Conservation (phyloP, 768 basidiomycete genomes). For the Lactarius trivialis region DNA sequence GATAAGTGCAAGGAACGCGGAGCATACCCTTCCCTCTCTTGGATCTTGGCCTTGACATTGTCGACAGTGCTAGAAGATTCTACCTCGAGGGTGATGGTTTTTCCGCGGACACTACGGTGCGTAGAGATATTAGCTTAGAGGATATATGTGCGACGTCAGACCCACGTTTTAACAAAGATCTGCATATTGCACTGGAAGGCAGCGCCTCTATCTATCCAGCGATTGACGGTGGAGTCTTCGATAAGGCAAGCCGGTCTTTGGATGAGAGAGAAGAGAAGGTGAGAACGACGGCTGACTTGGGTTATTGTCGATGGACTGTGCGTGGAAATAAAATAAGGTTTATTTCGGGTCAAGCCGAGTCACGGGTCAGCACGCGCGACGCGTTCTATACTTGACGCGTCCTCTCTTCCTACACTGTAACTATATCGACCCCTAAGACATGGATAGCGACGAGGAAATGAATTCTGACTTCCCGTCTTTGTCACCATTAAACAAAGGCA, state of each 20-base stretch:
- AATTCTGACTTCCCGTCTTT: constrained; percentile 29
- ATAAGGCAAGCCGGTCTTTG: constrained; percentile 58
- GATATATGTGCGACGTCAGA: constrained; percentile 18
- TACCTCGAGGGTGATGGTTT: constrained; percentile 97
- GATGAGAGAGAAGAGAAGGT: constrained; percentile 25
- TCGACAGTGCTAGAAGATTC: constrained; percentile 97
- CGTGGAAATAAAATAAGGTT: constrained; percentile 26
- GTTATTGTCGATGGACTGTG: constrained; percentile 40
- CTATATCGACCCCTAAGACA: constrained; percentile 24
- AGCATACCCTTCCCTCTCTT: constrained; percentile 90
- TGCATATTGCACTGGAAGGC: constrained; percentile 57
- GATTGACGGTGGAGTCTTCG: constrained; percentile 89
- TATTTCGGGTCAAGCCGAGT: constrained; percentile 10
- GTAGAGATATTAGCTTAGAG: constrained; percentile 11
- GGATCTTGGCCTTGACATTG: constrained; percentile 97
- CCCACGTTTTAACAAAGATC: constrained; percentile 97
- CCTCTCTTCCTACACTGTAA: neutral
- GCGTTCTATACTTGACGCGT: constrained; percentile 7
- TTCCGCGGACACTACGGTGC: constrained; percentile 80
- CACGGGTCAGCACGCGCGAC: neutral
- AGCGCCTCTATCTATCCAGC: constrained; percentile 81
- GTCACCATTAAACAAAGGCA: constrained; percentile 49
- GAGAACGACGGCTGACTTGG: constrained; percentile 28
- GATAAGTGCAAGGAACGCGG: neutral
- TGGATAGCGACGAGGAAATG: constrained; percentile 55